Base-by-base conservation (phyloP, 169 alveolate species). In the Ichthyophthirius multifiliis region DNA sequence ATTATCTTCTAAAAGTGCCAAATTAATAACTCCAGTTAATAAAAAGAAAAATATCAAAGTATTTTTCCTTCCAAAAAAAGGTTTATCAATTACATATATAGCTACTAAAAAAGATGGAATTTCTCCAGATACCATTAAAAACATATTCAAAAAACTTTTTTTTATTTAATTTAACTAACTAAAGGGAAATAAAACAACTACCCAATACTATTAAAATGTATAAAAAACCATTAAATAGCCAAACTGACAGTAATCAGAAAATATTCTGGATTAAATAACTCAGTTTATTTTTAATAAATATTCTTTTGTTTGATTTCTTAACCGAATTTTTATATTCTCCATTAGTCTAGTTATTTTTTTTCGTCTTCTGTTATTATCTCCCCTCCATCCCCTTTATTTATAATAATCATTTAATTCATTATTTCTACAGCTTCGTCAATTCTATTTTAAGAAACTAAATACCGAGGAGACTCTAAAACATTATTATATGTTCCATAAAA, bases 31-130 rank as follows among this genome's bases (percentile, higher is more conserved):
- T 2, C 45, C 16, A 31, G 73, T 74, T 37, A 27, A 9, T 10
- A 34, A 7, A 55, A 81, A 81, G n/a, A 71, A 47, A 13, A 71
- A 16, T 10, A 47, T 12, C 18, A 81, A 44, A 10, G 86, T 46
- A 12, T 81, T 81, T 63, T 43, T 81, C 55, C 86, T 81, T n/a
- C 86, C 86, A 32, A 81, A 74, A 48, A 31, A 55, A 15, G 65
- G 46, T 20, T 46, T 55, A 41, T 73, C 86, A 15, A 81, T 67
- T 1, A 81, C 44, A 32, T 48, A 39, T 16, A 46, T 27, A 46
- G 86, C 48, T 41, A 71, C 10, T 5, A 80, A 2, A 16, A 81
- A 43, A 37, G 82, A 64, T 10, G 82, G 86, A 3, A 81, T 43
- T 81, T 81, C 86, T 27, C 86, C 86, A 13, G 62, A 47, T 3